phyloP scores from a whole-genome alignment of 345 rosid species.

The Eucalyptus pauciflora region DNA sequence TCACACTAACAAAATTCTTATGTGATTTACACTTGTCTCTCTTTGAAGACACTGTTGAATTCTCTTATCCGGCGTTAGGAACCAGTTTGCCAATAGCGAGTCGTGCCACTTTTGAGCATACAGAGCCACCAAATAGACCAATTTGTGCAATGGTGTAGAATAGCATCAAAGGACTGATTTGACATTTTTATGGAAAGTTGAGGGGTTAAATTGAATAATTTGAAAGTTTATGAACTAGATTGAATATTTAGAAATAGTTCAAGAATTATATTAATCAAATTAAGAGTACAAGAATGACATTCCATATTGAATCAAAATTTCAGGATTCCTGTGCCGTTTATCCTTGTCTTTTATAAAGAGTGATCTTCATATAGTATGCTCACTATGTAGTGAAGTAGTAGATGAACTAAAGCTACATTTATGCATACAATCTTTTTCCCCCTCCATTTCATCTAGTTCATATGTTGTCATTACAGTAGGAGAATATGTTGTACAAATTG shows the following conservation, averaged over 20 bases:
- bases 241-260: neutral
- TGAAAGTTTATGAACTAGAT: no score
- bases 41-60: no score
- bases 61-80: no score
- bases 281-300: no score
- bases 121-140: rapidly evolving
- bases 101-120: no score
- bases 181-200: neutral
- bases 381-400: neutral
- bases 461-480: neutral
- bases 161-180: neutral
- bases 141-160: no score
- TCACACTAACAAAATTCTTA: no score
- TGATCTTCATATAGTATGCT: neutral
- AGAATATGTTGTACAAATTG: neutral
- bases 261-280: neutral
- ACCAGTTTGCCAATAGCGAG: no score
- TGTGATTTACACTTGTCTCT: no score
- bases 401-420: neutral
- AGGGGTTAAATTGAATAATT: neutral
- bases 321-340: neutral
- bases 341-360: neutral
- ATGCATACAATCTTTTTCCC: neutral
- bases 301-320: no score
- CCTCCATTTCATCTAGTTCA: neutral